phyloP scores from a whole-genome alignment of 2,329 filamentous ascomycete genomes.

The Penicillium sumatraense region DNA sequence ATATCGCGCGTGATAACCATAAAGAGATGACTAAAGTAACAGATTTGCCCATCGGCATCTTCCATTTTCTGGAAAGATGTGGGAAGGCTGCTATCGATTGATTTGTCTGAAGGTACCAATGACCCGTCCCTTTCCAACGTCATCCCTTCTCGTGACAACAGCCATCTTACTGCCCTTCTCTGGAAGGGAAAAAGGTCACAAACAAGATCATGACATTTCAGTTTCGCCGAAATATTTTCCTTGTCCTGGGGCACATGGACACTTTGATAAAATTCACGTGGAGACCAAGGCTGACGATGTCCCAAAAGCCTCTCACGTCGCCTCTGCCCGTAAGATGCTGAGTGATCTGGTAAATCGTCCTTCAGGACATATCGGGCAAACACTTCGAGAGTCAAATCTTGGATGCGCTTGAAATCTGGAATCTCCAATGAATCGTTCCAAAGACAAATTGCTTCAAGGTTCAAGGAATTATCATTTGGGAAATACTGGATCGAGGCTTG shows the following conservation, averaged over 20 bases:
- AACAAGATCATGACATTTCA: slow-evolving; percentile 40
- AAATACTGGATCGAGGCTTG: slow-evolving; percentile 32
- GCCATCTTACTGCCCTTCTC: slow-evolving; percentile 51
- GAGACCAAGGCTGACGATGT: slow-evolving; percentile 30
- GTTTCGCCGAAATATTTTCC: slow-evolving; percentile 34
- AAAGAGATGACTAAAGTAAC: slow-evolving; percentile 48
- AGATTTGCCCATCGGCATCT: slow-evolving; percentile 44
- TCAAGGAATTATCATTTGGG: slow-evolving; percentile 25
- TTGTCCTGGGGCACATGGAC: slow-evolving; percentile 49
- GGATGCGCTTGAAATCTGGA: slow-evolving; percentile 23
- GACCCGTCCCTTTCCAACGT: slow-evolving; percentile 37
- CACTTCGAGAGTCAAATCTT: slow-evolving; percentile 19
- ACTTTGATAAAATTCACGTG: slow-evolving; percentile 53
- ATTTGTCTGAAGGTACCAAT: slow-evolving; percentile 23
- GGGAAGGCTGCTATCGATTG: slow-evolving; percentile 30
- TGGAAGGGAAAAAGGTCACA: slow-evolving; percentile 55
- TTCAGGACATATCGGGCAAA: slow-evolving; percentile 38
- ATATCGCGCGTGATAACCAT: slow-evolving; percentile 45
- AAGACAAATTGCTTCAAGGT: slow-evolving; percentile 36
- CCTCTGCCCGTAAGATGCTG: not conserved
- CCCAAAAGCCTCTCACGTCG: slow-evolving; percentile 21
- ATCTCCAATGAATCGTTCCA: slow-evolving; percentile 42
- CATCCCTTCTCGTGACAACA: slow-evolving; percentile 50
- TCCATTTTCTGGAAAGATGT: slow-evolving; percentile 43
- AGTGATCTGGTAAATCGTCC: slow-evolving; percentile 17